Base-by-base conservation (phyloP, 192 early-diverging fungal genomes). In the Coemansia sp. region DNA sequence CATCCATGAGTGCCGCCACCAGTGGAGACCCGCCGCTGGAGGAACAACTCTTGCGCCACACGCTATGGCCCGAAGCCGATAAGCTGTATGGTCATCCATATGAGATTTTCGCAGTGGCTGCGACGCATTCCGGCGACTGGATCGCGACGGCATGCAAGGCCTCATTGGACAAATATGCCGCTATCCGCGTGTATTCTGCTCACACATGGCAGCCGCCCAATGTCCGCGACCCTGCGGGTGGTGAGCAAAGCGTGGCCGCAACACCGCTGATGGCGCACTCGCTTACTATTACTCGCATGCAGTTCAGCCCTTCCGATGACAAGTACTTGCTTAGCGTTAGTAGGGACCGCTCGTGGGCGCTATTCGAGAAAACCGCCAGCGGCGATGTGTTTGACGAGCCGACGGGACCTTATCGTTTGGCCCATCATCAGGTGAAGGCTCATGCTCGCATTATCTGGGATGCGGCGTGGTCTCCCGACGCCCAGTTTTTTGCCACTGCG, bases 11-110 rank as follows among this genome's bases (percentile, higher is more conserved):
- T 65, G 29, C 37, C 8, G 70, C 86, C 17, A 79, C 68, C n/a
- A 31, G 80, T 9, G 64, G 53, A 2, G 75, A 83, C 36, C 94
- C 92, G 56, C 97, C 95, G 8, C 86, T 94, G 67, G 97, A 99
- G 76, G 94, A 96, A 67, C 90, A 93, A 62, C 84, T 98, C 36
- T 66, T 92, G 67, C 92, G 94, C 64, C 87, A 92, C 74, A 95
- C 95, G 33, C 82, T 99, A 19, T 99, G 97, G 97, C 95, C 97
- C 2, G 97, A 99, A 84, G 83, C 89, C 8, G 90, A 96, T 67
- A 98, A 99, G 77, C 85, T 98, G 69, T 98, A 97, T 79, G 97
- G 95, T n/a, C 97, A 99, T 81, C 90, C 89, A 4, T 97, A 93
- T 78, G 97, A 98, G 74, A 66, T 96, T n/a, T 87, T 92, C 50